A percentile compares a stretch with the other conserved stretches of the same genome.
Conservation (phyloP, 805 yeast genomes). For the Suhomyces emberorum region DNA sequence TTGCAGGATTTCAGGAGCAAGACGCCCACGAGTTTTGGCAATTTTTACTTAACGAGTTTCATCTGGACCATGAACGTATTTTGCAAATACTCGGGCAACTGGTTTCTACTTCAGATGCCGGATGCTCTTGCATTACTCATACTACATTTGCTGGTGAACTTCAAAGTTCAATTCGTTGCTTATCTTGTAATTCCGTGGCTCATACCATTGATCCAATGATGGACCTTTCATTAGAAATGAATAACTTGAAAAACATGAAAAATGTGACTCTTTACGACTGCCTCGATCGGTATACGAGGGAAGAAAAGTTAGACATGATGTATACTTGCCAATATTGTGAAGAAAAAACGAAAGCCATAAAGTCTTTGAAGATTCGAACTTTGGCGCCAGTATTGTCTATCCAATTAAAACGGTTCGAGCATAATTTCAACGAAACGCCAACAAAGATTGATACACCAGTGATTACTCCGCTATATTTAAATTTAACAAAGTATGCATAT, state of each 20-base stretch:
- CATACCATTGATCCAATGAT: constrained; percentile 82
- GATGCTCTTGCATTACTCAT: constrained; percentile 80
- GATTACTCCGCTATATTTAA: constrained; percentile 66
- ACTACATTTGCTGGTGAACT: constrained; percentile 78
- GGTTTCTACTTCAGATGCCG: constrained; percentile 4
- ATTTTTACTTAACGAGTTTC: constrained; percentile 81
- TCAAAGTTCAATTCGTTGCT: constrained; percentile 75
- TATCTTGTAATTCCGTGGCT: constrained; percentile 61
- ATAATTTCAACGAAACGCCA: constrained; percentile 46
- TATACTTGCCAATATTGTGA: constrained; percentile 71
- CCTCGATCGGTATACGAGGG: constrained; percentile 69
- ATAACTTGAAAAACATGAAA: constrained; percentile 19
- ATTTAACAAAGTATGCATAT: constrained; percentile 59
- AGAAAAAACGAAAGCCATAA: constrained; percentile 58
- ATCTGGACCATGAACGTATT: constrained; percentile 39
- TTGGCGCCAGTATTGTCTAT: constrained; percentile 78
- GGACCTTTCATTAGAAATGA: constrained; percentile 81
- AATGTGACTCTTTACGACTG: constrained; percentile 53
- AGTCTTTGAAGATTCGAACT: constrained; percentile 63
- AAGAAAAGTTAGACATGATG: constrained; percentile 71
- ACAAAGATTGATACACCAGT: constrained; percentile 77
- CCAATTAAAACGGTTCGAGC: constrained; percentile 81
- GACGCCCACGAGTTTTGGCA: constrained; percentile 99
- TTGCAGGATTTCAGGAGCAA: constrained; percentile 96
- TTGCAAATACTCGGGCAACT: constrained; percentile 1